Evolutionary conservation across 371 early-diverging fungal genomes (phyloP), one percentile per base, ranked within the genome.

Genomic region (Mortierella sp.): DNA sequence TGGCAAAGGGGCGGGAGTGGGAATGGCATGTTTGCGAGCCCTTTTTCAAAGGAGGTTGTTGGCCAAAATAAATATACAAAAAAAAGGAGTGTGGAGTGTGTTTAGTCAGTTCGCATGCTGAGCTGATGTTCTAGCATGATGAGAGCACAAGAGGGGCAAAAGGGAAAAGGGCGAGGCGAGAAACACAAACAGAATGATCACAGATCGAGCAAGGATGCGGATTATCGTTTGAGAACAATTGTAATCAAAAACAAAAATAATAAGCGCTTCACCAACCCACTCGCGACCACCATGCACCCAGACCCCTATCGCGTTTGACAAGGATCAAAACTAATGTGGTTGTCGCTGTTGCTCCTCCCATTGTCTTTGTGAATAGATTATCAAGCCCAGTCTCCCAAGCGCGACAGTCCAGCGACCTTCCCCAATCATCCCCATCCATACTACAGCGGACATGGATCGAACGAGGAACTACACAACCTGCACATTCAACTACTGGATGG

Each of bases 341-440:
- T 4, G 7, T 46, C 29, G 21, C 27, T 24, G 46, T 51, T 70
- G 32, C 73, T 60, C 18, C 49, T 35, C 11, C 29, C 49, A 16
- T 68, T 29, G 38, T 16, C 51, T 54, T 65, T 58, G 72, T 38
- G 60, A 55, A 21, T 75, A 84, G 84, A 84, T 32, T 84, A 84
- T 68, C 84, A 81, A 29, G 55, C 84, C 5, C 81, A 84, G 27
- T 84, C 84, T 11, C 84, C 84, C 5, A 84, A 78, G 46, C 81
- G 84, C 24, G 81, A 81, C 43, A 77, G n/a, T 46, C 58, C 71
- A 32, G 51, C 76, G 24, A 73, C 76, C 0, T 77, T 78, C 24
- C 76, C 84, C 14, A 72, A 74, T 2, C 60, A 72, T 3, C 49
- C 74, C 0, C 70, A 46, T 38, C 68, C 72, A 1, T 78, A 81